Evolutionary conservation across 2,329 filamentous ascomycete species (phyloP).

Genomic region (Colletotrichum shisoi): DNA sequence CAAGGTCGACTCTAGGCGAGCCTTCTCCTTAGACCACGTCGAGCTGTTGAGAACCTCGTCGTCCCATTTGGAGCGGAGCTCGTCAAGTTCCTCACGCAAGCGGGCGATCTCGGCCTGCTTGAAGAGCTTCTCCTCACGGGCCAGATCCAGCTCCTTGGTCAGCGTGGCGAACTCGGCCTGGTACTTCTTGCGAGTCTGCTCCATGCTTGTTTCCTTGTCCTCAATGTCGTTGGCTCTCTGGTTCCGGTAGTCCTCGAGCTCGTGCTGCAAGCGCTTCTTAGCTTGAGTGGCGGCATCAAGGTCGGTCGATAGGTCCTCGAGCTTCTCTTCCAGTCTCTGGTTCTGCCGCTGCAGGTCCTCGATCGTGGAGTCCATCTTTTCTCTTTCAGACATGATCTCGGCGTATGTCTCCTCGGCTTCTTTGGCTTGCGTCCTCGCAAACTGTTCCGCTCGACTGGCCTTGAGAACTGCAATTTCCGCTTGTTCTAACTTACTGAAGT

Average conservation of each 20-base stretch:
- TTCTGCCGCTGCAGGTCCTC: slow-evolving; percentile 91
- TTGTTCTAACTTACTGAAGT: slow-evolving; percentile 96
- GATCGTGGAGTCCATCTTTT: slow-evolving; percentile 85
- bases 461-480: slow-evolving; percentile 96
- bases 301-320: slow-evolving; percentile 92
- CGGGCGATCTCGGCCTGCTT: slow-evolving; percentile 87
- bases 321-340: slow-evolving; percentile 86
- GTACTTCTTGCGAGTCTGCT: slow-evolving; percentile 97
- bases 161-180: slow-evolving; percentile 89
- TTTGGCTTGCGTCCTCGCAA: slow-evolving; percentile 86
- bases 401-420: slow-evolving; percentile 93
- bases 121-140: slow-evolving; percentile 86
- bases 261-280: slow-evolving; percentile 93
- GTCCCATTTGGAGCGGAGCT: slow-evolving; percentile 95
- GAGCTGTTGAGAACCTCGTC: slow-evolving; percentile 97
- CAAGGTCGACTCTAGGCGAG: slow-evolving; percentile 86
- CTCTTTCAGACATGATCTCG: slow-evolving; percentile 87
- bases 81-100: slow-evolving; percentile 93
- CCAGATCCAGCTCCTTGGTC: slow-evolving; percentile 90
- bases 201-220: slow-evolving; percentile 94
- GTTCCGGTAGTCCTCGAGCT: slow-evolving; percentile 95
- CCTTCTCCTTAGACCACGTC: slow-evolving; percentile 98
- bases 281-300: slow-evolving; percentile 84
- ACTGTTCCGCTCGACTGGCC: slow-evolving; percentile 88
- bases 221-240: slow-evolving; percentile 96